Evolutionary conservation across 495 filamentous ascomycete genomes (phyloP).

Genomic region (Friedmanniomyces simplex): DNA sequence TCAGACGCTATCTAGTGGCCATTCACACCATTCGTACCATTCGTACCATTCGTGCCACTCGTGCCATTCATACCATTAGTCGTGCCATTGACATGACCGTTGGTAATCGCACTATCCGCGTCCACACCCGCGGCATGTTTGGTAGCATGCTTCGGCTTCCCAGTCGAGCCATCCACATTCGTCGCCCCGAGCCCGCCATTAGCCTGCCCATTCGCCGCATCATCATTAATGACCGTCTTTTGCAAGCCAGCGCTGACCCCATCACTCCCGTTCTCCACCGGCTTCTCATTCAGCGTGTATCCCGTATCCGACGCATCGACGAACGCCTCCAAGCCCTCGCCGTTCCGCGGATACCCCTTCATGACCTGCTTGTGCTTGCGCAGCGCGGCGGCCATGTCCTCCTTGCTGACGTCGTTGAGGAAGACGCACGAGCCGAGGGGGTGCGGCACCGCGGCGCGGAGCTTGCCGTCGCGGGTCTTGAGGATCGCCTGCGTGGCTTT

Average conservation of each 20-base stretch:
- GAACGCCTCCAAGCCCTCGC: slow-evolving; percentile 49
- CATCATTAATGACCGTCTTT: slow-evolving; percentile 27
- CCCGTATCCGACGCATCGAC: slow-evolving; percentile 53
- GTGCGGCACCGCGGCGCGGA: slow-evolving; percentile 48
- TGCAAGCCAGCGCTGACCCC: slow-evolving; percentile 7
- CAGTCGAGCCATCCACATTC: too few relatives aligned
- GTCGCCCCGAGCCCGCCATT: slow-evolving; percentile 26
- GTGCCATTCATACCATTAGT: neutral
- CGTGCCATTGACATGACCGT: slow-evolving; percentile 25
- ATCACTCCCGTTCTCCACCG: slow-evolving; percentile 25
- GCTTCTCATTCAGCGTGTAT: slow-evolving; percentile 38
- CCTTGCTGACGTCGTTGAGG: slow-evolving; percentile 43
- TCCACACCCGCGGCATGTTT: slow-evolving; percentile 21
- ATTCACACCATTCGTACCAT: slow-evolving; percentile 7
- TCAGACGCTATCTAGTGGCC: slow-evolving; percentile 6
- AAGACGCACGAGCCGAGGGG: slow-evolving; percentile 48
- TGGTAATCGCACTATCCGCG: slow-evolving; percentile 8
- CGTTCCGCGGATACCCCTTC: slow-evolving; percentile 44
- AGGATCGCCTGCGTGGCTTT: slow-evolving; percentile 51
- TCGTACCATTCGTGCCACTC: slow-evolving; percentile 19
- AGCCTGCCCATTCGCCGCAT: slow-evolving; percentile 15
- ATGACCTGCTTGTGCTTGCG: slow-evolving; percentile 43
- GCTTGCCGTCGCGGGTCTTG: slow-evolving; percentile 50
- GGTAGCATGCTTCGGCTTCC: slow-evolving; percentile 9
- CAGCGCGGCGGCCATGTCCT: slow-evolving; percentile 44